Evolutionary conservation across 83 land plant species (phyloP).

Genomic region (Picea abies): DNA sequence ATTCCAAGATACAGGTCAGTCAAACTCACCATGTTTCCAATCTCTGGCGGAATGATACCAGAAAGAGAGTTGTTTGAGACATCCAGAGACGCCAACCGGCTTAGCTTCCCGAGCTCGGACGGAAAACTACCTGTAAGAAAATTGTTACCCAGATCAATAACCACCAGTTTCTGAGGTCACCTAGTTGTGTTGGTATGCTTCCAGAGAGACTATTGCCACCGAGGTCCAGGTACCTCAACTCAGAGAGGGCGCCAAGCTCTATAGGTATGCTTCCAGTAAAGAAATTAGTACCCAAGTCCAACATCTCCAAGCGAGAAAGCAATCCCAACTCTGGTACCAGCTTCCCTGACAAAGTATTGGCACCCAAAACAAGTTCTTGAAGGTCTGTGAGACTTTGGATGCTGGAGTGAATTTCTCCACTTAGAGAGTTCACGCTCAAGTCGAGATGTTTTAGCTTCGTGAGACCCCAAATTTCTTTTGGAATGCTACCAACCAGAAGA

Average conservation of each 20-base stretch:
- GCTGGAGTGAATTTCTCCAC: slow-evolving; percentile 7
- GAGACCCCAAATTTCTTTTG: slow-evolving; percentile 14
- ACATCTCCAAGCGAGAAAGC: slow-evolving; percentile 12
- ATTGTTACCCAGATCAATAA: slow-evolving; percentile 24
- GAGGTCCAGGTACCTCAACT: slow-evolving; percentile 17
- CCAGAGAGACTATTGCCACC: slow-evolving; percentile 33
- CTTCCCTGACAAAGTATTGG: slow-evolving; percentile 12
- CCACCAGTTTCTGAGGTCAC: slow-evolving; percentile 13
- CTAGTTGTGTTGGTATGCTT: slow-evolving; percentile 31
- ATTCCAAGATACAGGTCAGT: slow-evolving; percentile 16
- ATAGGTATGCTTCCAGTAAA: slow-evolving; percentile 29
- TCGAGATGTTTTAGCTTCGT: slow-evolving; percentile 4
- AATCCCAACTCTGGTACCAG: neutral
- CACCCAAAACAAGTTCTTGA: slow-evolving; percentile 4
- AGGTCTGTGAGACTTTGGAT: slow-evolving; percentile 8
- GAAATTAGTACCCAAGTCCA: slow-evolving; percentile 20
- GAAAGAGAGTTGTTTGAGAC: slow-evolving; percentile 23
- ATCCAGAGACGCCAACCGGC: slow-evolving; percentile 12
- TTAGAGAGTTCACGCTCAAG: slow-evolving; percentile 16
- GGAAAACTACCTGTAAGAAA: slow-evolving; percentile 21
- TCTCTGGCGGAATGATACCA: slow-evolving; percentile 21
- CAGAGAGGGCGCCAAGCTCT: slow-evolving; percentile 27
- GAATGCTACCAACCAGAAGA: slow-evolving; percentile 8
- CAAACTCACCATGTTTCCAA: slow-evolving; percentile 17
- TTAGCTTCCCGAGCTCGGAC: slow-evolving; percentile 11